A percentile compares a stretch with the other conserved stretches of the same genome.
Conservation (phyloP, 2,329 filamentous ascomycete species). For the Thermothelomyces thermophilus region DNA sequence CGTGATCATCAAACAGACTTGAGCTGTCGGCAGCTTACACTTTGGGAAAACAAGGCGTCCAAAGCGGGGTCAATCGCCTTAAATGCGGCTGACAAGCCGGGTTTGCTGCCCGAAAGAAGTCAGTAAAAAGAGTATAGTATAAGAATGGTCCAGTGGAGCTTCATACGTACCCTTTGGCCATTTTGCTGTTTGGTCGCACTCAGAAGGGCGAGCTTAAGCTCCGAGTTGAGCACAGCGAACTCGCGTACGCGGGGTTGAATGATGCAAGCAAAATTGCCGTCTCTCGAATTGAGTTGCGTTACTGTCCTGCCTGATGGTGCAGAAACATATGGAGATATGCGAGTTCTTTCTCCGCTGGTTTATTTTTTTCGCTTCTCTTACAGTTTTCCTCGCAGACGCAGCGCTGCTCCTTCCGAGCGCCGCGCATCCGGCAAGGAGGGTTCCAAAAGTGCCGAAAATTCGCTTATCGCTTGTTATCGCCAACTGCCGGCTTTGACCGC, state of each 20-base stretch:
- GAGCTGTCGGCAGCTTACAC: conserved; percentile 47
- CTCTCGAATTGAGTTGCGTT: too few relatives aligned
- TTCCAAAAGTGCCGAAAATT: conserved; percentile 20
- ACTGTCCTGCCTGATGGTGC: too few relatives aligned
- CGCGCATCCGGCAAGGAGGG: conserved; percentile 4
- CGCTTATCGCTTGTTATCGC: conserved; percentile 24
- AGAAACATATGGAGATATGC: too few relatives aligned
- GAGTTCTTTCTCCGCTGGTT: too few relatives aligned
- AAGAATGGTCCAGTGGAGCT: neutral
- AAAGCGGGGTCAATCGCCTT: conserved; percentile 62
- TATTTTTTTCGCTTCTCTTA: too few relatives aligned
- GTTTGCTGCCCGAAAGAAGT: conserved; percentile 29
- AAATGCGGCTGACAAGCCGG: conserved; percentile 37
- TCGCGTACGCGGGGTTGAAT: neutral
- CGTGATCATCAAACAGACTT: neutral
- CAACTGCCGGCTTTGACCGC: conserved; percentile 21
- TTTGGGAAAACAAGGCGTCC: conserved; percentile 63
- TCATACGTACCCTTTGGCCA: conserved; percentile 29
- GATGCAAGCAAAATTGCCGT: too few relatives aligned
- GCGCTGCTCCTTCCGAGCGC: neutral
- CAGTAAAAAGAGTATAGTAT: neutral
- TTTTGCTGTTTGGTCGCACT: conserved; percentile 17
- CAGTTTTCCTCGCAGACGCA: neutral
- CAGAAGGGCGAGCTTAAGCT: neutral
- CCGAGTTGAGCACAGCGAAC: neutral